Evolutionary conservation across 768 basidiomycete genomes (phyloP).

Genomic region (Trametopsis cervina): DNA sequence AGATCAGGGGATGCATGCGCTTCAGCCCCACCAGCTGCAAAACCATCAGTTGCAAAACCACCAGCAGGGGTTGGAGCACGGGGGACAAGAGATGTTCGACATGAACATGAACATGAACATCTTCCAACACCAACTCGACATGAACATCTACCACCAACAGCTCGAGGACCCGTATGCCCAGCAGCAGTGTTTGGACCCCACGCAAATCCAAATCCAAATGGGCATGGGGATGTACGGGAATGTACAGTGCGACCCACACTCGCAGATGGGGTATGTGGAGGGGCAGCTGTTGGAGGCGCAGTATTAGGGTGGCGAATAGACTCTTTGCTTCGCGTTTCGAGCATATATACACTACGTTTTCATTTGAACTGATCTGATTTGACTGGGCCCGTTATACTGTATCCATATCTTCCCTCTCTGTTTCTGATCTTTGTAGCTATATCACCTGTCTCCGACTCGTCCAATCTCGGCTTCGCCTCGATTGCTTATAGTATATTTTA

Average conservation of each 20-base stretch:
- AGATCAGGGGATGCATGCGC: conserved; percentile 9
- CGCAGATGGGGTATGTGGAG: no score
- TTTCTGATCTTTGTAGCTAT: neutral
- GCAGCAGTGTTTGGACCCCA: neutral
- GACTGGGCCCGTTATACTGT: neutral
- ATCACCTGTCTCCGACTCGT: conserved; percentile 16
- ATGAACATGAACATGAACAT: conserved; percentile 1
- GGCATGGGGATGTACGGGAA: conserved; percentile 4
- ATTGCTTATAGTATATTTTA: no score
- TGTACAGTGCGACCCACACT: neutral
- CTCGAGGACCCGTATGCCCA: neutral
- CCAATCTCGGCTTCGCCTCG: conserved; percentile 15
- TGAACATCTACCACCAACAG: neutral
- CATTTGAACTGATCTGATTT: neutral
- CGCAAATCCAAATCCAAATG: conserved; percentile 2
- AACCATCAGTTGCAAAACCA: conserved; percentile 5
- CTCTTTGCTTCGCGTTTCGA: neutral
- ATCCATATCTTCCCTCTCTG: neutral
- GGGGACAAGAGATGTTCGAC: no score
- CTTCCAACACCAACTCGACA: neutral
- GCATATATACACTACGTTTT: neutral
- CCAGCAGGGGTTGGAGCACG: no score
- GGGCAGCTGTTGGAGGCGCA: neutral
- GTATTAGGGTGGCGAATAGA: neutral
- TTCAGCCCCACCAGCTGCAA: conserved; percentile 17